phyloP scores from a whole-genome alignment of 257 asterid species.

The Ocimum tenuiflorum region DNA sequence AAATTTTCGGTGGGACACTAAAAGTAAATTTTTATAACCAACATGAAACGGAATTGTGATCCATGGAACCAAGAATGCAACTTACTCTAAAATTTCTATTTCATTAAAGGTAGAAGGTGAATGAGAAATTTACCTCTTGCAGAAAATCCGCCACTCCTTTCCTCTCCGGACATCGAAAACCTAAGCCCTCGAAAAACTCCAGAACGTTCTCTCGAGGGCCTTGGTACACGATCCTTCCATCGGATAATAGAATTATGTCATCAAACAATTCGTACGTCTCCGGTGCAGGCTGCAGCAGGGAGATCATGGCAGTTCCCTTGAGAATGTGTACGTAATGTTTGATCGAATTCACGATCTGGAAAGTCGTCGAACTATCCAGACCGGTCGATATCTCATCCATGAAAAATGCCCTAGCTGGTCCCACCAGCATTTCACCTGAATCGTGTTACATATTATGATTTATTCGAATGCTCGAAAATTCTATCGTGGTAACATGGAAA shows the following conservation, averaged over 20 bases:
- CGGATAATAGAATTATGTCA: slow-evolving; percentile 40
- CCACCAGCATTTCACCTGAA: slow-evolving; percentile 52
- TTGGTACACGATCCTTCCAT: slow-evolving; percentile 40
- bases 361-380: slow-evolving; percentile 50
- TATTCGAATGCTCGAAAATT: no score
- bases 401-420: slow-evolving; percentile 45
- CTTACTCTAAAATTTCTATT: no score
- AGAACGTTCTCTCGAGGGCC: slow-evolving; percentile 44
- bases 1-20: no score
- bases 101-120: background rate
- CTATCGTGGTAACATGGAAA: no score
- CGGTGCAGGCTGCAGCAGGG: slow-evolving; percentile 54
- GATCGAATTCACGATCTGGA: slow-evolving; percentile 33
- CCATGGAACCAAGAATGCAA: no score
- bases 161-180: slow-evolving; percentile 46
- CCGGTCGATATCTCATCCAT: slow-evolving; percentile 64
- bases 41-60: no score
- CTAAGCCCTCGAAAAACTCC: slow-evolving; percentile 39
- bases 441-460: no score
- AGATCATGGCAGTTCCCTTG: slow-evolving; percentile 39
- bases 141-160: slow-evolving; percentile 56
- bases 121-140: slow-evolving; percentile 37
- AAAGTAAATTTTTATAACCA: no score
- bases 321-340: slow-evolving; percentile 42
- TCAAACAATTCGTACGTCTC: slow-evolving; percentile 45